These are phyloP conservation scores for Xylariales sp. DNA, from an alignment of 2,329 filamentous ascomycete genomes.

Conservation along the genomic window DNA sequence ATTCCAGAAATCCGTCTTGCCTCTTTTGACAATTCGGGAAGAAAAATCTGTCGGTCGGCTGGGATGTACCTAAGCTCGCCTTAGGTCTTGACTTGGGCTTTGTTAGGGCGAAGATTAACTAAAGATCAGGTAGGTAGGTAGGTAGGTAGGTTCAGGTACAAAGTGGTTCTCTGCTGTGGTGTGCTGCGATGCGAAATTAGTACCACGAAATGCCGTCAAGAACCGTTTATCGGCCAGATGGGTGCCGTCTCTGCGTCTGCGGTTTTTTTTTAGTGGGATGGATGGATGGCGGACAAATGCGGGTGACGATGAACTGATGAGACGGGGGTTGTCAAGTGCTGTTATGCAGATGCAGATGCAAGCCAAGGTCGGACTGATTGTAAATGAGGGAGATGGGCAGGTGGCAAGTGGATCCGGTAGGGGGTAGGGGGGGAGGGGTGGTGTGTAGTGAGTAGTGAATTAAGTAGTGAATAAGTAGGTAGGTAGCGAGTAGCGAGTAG, in stretches of 20 bases:
- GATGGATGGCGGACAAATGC: background rate
- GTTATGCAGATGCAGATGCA: background rate
- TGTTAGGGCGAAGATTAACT: background rate
- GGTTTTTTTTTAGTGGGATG: conserved; percentile 4
- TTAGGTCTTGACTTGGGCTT: background rate
- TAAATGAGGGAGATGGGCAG: conserved; percentile 4
- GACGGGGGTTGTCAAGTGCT: background rate
- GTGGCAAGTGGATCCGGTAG: conserved; percentile 8
- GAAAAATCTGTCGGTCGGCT: conserved; percentile 3
- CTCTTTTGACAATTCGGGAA: conserved; percentile 5
- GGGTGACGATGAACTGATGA: conserved; percentile 3
- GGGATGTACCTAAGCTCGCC: background rate
- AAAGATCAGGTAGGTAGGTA: too few relatives aligned
- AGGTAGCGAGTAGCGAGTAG: background rate
- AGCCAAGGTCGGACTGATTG: background rate
- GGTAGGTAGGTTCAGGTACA: conserved; percentile 12
- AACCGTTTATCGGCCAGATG: conserved; percentile 13
- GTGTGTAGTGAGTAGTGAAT: background rate
- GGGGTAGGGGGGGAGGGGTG: background rate
- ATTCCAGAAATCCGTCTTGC: conserved; percentile 21
- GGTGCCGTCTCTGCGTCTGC: conserved; percentile 7
- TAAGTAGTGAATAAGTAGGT: background rate
- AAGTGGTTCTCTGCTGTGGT: conserved; percentile 1
- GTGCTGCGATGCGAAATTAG: background rate
- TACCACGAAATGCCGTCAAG: conserved; percentile 12